Evolutionary conservation across 139 green algal genomes (phyloP), one percentile per base, ranked within the genome.

Genomic region (Tetradesmus lagerheimii): DNA sequence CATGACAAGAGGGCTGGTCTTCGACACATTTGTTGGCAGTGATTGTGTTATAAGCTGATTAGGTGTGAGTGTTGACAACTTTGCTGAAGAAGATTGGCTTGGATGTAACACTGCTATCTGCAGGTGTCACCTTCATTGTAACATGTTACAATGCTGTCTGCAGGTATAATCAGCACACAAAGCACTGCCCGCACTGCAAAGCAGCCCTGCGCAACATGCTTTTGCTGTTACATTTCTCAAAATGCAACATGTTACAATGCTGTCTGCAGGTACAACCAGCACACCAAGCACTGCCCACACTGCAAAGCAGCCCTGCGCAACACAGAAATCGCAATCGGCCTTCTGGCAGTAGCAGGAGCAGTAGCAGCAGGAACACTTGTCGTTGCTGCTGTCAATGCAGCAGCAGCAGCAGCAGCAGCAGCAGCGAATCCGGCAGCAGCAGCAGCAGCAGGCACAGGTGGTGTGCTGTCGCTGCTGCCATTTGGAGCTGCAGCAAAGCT

Each of bases 221-320:
- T n/a, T n/a, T n/a, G n/a, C n/a, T n/a, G n/a, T n/a, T n/a, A n/a
- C n/a, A n/a, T n/a, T n/a, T n/a, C n/a, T n/a, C n/a, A n/a, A n/a
- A n/a, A n/a, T n/a, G n/a, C n/a, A n/a, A n/a, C n/a, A n/a, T n/a
- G n/a, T n/a, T n/a, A n/a, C n/a, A n/a, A n/a, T n/a, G n/a, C n/a
- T n/a, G n/a, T n/a, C 25, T 83, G 39, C 78, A 84, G 84, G 20
- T 90, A 86, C 86, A 85, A 78, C 47, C 86, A 90, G 75, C 86
- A 90, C 53, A 90, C 86, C 5, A 86, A 90, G 86, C 50, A 90
- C 38, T 90, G 86, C 67, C 86, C 86, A 11, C 75, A 90, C 76
- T 90, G 86, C 76, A 67, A 16, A 6, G 50, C 50, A 27, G 76
- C 86, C 14, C 53, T 90, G 50, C 38, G 41, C 12, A 89, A 74